These are phyloP conservation scores for Pseudogymnoascus sp. DNA, from an alignment of 2,329 filamentous ascomycete species.

Conservation along the genomic window DNA sequence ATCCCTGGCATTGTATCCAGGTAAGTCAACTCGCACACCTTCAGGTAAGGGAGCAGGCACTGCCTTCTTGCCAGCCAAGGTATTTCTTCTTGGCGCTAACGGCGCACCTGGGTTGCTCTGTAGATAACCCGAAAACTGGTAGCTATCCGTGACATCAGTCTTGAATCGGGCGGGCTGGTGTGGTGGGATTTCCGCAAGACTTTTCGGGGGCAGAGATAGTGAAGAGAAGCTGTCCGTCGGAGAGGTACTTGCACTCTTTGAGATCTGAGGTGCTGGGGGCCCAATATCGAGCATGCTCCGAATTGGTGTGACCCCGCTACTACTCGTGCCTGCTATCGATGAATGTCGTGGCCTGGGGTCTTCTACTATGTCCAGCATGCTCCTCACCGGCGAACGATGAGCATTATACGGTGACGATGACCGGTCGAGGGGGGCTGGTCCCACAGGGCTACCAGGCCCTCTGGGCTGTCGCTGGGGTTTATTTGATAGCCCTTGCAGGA, in stretches of 20 bases:
- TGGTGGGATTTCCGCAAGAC: slow-evolving; percentile 45
- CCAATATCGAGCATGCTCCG: slow-evolving; percentile 58
- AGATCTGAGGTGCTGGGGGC: slow-evolving; percentile 14
- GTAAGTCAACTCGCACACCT: slow-evolving; percentile 33
- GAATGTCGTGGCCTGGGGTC: slow-evolving; percentile 25
- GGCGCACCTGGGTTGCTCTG: slow-evolving; percentile 38
- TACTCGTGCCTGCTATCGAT: slow-evolving; percentile 22
- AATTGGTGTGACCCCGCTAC: slow-evolving; percentile 38
- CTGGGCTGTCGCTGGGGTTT: slow-evolving; percentile 14
- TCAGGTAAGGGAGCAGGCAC: slow-evolving; percentile 40
- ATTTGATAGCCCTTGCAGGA: slow-evolving; percentile 43
- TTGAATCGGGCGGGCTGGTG: slow-evolving; percentile 37
- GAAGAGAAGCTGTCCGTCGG: slow-evolving; percentile 32
- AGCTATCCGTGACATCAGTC: slow-evolving; percentile 42
- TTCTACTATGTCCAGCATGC: slow-evolving; percentile 54
- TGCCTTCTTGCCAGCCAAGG: slow-evolving; percentile 36
- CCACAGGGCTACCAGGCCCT: slow-evolving; percentile 25
- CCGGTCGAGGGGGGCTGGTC: slow-evolving; percentile 28
- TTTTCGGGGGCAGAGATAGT: slow-evolving; percentile 28
- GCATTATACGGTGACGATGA: slow-evolving; percentile 47
- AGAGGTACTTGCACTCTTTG: slow-evolving; percentile 39
- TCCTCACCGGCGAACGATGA: slow-evolving; percentile 59
- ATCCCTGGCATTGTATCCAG: slow-evolving; percentile 29
- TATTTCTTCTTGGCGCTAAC: slow-evolving; percentile 41
- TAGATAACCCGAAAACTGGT: slow-evolving; percentile 54